phyloP scores from a whole-genome alignment of 306 rosid genomes.

The Urtica urens region DNA sequence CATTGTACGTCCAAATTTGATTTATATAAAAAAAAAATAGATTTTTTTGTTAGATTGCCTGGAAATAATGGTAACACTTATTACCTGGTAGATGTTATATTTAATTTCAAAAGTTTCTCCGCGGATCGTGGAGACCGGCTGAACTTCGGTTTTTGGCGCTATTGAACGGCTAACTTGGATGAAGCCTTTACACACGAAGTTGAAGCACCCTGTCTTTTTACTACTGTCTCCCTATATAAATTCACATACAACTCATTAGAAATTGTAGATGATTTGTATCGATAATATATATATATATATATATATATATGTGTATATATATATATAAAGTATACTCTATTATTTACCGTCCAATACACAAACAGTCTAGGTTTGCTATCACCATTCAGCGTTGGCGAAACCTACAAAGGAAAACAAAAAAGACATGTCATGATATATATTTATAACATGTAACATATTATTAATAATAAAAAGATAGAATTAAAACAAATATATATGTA shows the following conservation, averaged over 20 bases:
- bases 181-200: conserved; percentile 6
- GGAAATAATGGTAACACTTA: no score
- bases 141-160: background rate
- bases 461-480: background rate
- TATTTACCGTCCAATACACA: conserved; percentile 15
- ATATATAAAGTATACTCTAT: background rate
- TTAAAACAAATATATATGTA: background rate
- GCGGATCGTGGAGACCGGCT: background rate
- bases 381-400: background rate
- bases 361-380: conserved; percentile 5
- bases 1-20: no score
- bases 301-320: background rate
- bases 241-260: background rate
- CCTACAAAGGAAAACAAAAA: background rate
- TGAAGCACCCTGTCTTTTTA: conserved; percentile 7
- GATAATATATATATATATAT: background rate
- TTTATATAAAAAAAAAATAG: no score
- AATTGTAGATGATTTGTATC: background rate
- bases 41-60: no score
- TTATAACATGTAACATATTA: background rate
- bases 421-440: background rate
- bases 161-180: background rate
- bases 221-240: background rate
- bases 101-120: conserved; percentile 1
- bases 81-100: conserved; percentile 5